These are phyloP conservation scores for Yamadazyma trypodendri DNA, from an alignment of 1,139 yeast species.

Conservation along the genomic window DNA sequence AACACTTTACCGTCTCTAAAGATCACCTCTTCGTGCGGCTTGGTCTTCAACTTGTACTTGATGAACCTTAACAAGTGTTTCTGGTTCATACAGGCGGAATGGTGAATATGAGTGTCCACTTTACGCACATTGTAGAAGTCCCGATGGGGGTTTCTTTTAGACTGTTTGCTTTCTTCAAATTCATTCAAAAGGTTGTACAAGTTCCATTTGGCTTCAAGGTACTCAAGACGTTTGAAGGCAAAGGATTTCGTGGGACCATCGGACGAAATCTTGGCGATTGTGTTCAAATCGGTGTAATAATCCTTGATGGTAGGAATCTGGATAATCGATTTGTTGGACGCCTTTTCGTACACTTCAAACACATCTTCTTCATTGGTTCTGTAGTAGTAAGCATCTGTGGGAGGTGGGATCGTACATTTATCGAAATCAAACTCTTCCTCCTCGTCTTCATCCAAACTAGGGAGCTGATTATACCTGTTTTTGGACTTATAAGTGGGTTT, in stretches of 20 bases:
- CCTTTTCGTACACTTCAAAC: constrained; percentile 55
- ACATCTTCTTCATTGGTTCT: constrained; percentile 62
- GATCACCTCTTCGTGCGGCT: constrained; percentile 84
- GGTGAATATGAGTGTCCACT: constrained; percentile 98
- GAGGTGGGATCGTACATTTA: constrained; percentile 65
- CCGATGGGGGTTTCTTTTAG: constrained; percentile 79
- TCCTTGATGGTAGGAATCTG: constrained; percentile 78
- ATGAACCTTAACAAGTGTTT: constrained; percentile 92
- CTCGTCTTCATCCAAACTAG: constrained; percentile 25
- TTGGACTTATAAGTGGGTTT: constrained; percentile 84
- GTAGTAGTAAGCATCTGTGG: constrained; percentile 48
- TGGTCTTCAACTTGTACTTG: constrained; percentile 69
- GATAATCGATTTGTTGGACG: constrained; percentile 36
- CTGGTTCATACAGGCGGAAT: constrained; percentile 98
- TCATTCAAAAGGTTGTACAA: constrained; percentile 83
- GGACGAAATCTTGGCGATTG: constrained; percentile 67
- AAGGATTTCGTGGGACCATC: constrained; percentile 98
- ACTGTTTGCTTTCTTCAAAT: constrained; percentile 86
- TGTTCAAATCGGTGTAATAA: constrained; percentile 79
- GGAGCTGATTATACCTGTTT: constrained; percentile 54
- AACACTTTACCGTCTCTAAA: constrained; percentile 91
- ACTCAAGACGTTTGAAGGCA: constrained; percentile 90
- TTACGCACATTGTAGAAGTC: constrained; percentile 98
- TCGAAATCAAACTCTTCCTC: constrained; percentile 58
- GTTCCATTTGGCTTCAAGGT: constrained; percentile 96